Conservation (phyloP, 2,329 filamentous ascomycete genomes). For the Lomentospora prolificans region DNA sequence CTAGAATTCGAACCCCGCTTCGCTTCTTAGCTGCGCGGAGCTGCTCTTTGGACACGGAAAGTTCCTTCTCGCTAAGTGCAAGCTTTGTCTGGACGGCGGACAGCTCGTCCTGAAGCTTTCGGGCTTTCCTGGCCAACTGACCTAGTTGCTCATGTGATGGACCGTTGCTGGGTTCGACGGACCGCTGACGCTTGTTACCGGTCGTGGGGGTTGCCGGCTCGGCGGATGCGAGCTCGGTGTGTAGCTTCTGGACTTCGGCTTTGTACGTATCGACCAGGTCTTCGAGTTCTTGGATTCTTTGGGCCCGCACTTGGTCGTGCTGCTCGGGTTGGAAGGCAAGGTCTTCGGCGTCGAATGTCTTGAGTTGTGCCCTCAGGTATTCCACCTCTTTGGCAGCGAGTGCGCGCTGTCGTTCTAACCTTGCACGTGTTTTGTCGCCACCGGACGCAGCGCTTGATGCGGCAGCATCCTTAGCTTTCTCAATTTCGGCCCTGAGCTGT, state of each 20-base stretch:
- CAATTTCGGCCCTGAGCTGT: slow-evolving; percentile 56
- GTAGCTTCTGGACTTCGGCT: slow-evolving; percentile 63
- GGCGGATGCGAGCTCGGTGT: slow-evolving; percentile 66
- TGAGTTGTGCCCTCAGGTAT: slow-evolving; percentile 84
- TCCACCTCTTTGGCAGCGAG: slow-evolving; percentile 89
- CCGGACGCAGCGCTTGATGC: slow-evolving; percentile 25
- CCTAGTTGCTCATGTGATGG: slow-evolving; percentile 63
- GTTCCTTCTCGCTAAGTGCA: slow-evolving; percentile 63
- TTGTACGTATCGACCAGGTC: slow-evolving; percentile 81
- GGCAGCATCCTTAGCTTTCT: slow-evolving; percentile 50
- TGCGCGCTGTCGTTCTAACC: slow-evolving; percentile 75
- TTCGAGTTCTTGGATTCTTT: slow-evolving; percentile 74
- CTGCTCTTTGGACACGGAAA: slow-evolving; percentile 63
- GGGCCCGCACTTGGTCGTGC: slow-evolving; percentile 63
- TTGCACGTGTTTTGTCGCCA: slow-evolving; percentile 58
- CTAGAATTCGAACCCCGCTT: slow-evolving; percentile 71
- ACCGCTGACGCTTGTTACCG: slow-evolving; percentile 55
- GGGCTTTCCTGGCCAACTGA: slow-evolving; percentile 77
- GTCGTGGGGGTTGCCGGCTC: slow-evolving; percentile 24
- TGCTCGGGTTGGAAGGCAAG: slow-evolving; percentile 72
- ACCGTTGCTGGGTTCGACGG: slow-evolving; percentile 48
- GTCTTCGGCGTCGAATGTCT: slow-evolving; percentile 81
- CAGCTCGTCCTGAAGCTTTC: slow-evolving; percentile 72
- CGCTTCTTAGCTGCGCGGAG: slow-evolving; percentile 56
- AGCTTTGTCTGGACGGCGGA: slow-evolving; percentile 58